A percentile compares a stretch with the other conserved stretches of the same genome.
Conservation (phyloP, 176 grass and related monocot species). For the Zea mays region Zm-B73-REFERENCE-NAM-5.0 NC_050097.1:32535501-32536000, state of each 20-base stretch:
- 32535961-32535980: slow-evolving; percentile 47
- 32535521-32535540: slow-evolving; percentile 16
- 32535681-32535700: slow-evolving; percentile 33
- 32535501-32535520: not conserved
- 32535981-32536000: slow-evolving; percentile 41
- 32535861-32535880: slow-evolving; percentile 22
- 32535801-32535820: not conserved
- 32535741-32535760: not conserved
- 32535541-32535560: not conserved
- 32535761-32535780: not conserved
- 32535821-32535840: not conserved
- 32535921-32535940: slow-evolving; percentile 31
- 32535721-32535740: not conserved
- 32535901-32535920: slow-evolving; percentile 40
- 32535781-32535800: not conserved
- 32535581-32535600: not conserved
- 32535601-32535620: slow-evolving; percentile 68
- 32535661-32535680: slow-evolving; percentile 70
- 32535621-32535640: slow-evolving; percentile 84
- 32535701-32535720: no score
- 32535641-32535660: slow-evolving; percentile 94
- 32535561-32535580: not conserved
- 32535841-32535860: not conserved
- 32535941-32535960: slow-evolving; percentile 49
- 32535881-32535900: slow-evolving; percentile 29